These are phyloP conservation scores for Ophiosphaerella herpotricha DNA, from an alignment of 2,329 filamentous ascomycete genomes.

Conservation along the genomic window DNA sequence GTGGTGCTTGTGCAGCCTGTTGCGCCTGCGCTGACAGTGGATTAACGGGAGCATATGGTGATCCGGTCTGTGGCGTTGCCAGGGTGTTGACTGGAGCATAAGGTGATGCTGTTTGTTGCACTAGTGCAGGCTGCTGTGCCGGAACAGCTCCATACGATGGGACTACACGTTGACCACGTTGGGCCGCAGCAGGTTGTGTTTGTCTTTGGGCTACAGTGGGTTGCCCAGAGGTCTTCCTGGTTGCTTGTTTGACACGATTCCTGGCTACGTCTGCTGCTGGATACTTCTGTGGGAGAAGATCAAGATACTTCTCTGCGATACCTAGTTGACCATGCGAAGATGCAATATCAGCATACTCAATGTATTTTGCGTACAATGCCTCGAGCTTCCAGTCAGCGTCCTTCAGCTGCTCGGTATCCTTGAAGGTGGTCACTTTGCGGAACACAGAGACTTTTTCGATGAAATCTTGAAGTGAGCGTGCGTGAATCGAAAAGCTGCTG, in stretches of 20 bases:
- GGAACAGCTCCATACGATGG: slow-evolving; percentile 39
- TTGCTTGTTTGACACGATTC: slow-evolving; percentile 83
- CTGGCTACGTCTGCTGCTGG: slow-evolving; percentile 85
- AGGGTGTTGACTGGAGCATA: slow-evolving; percentile 36
- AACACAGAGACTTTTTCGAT: slow-evolving; percentile 99
- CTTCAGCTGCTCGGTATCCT: slow-evolving; percentile 74
- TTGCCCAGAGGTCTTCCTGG: slow-evolving; percentile 62
- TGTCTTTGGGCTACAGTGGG: slow-evolving; percentile 47
- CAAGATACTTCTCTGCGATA: slow-evolving; percentile 87
- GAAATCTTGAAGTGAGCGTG: slow-evolving; percentile 84
- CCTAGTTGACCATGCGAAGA: slow-evolving; percentile 85
- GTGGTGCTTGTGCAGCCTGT: slow-evolving; percentile 5
- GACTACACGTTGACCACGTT: slow-evolving; percentile 42
- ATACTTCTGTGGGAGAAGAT: slow-evolving; percentile 81
- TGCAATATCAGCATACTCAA: slow-evolving; percentile 94
- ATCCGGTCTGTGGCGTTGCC: slow-evolving; percentile 26
- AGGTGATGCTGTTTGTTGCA: slow-evolving; percentile 26
- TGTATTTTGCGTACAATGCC: slow-evolving; percentile 89
- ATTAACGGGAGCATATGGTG: slow-evolving; percentile 26
- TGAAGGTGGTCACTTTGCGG: slow-evolving; percentile 89
- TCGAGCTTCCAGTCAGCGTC: slow-evolving; percentile 86
- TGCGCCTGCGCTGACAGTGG: slow-evolving; percentile 4
- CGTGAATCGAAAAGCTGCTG: slow-evolving; percentile 89
- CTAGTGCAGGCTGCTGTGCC: slow-evolving; percentile 23
- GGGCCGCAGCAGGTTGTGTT: slow-evolving; percentile 42